Evolutionary conservation across 1,284 basidiomycete genomes (phyloP).

Genomic region (Heimioporus retisporus): DNA sequence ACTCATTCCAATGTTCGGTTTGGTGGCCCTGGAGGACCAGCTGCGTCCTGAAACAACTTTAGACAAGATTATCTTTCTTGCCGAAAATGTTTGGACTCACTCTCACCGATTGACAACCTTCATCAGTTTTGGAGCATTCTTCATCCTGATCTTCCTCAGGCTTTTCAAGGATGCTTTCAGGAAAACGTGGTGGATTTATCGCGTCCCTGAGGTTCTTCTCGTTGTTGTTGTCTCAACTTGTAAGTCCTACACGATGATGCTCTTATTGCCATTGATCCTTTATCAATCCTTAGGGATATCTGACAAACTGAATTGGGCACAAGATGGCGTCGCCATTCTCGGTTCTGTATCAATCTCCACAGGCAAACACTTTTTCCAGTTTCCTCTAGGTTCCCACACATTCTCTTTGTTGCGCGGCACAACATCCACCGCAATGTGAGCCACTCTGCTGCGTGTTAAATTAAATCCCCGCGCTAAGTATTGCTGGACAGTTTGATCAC

Average conservation of each 20-base stretch:
- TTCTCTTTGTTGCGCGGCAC: conserved; percentile 78
- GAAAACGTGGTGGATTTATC: conserved; percentile 71
- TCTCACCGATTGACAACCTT: conserved; percentile 75
- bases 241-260: conserved; percentile 50
- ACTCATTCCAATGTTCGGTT: conserved; percentile 84
- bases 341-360: conserved; percentile 78
- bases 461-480: conserved; percentile 8
- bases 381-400: conserved; percentile 72
- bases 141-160: conserved; percentile 71
- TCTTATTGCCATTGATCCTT: not conserved
- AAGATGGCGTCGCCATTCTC: conserved; percentile 83
- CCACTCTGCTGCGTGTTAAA: not conserved
- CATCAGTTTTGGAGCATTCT: conserved; percentile 78
- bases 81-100: conserved; percentile 67
- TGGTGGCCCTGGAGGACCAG: conserved; percentile 64
- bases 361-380: conserved; percentile 68
- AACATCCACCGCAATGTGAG: conserved; percentile 83
- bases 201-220: conserved; percentile 86
- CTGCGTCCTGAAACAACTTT: conserved; percentile 73
- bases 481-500: conserved; percentile 66
- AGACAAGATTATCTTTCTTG: conserved; percentile 83
- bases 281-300: conserved; percentile 66
- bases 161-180: conserved; percentile 64
- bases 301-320: conserved; percentile 79
- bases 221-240: conserved; percentile 84